Evolutionary conservation across 495 filamentous ascomycete genomes (phyloP), one percentile per base, ranked within the genome.

Genomic region (Hypoxylon fuscum): DNA sequence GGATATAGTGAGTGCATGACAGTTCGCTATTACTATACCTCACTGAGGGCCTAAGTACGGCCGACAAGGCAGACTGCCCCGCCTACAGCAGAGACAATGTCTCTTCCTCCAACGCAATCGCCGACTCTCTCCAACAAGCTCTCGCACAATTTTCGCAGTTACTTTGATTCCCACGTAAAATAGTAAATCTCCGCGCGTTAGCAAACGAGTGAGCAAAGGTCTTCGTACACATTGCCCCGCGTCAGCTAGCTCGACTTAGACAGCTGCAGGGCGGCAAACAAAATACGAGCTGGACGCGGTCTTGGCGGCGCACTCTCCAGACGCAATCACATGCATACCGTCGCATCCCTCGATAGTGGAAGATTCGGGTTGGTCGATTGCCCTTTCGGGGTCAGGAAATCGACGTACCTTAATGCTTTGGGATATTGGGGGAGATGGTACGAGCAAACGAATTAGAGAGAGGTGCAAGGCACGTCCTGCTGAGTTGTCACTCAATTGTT

Each of bases 231-330:
- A n/a, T 3, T 45, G 22, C 42, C 42, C 42, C 42, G 42, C 42
- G 42, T 20, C 41, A 25, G 18, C 42, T 45, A 25, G 42, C 42
- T 42, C 17, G 15, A 22, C 11, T 7, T 42, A 42, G 35, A 38
- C 35, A 38, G 35, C 35, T 38, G 62, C 56, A 66, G 46, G 63
- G 57, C 63, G 51, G 63, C 63, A 61, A 35, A 49, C 41, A 32
- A 53, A 61, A 66, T 66, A 66, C 63, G 63, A 66, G 63, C 54
- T 64, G 43, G 25, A 55, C n/a, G 25, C 3, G 31, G 18, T 58
- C 60, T 66, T 66, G 63, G 63, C 63, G 47, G 23, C 51, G 46
- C 27, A 12, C 21, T 29, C 12, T 2, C 8, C 42, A n/a, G 10
- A 29, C 42, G 12, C 42, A 45, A 15, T 23, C 42, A 29, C 42